Percentiles rank a stretch among this genome's conserved stretches.
These are phyloP conservation scores for Chrysanthemum lavandulifolium DNA, from an alignment of 129 eudicot species.

Conservation along the genomic window DNA sequence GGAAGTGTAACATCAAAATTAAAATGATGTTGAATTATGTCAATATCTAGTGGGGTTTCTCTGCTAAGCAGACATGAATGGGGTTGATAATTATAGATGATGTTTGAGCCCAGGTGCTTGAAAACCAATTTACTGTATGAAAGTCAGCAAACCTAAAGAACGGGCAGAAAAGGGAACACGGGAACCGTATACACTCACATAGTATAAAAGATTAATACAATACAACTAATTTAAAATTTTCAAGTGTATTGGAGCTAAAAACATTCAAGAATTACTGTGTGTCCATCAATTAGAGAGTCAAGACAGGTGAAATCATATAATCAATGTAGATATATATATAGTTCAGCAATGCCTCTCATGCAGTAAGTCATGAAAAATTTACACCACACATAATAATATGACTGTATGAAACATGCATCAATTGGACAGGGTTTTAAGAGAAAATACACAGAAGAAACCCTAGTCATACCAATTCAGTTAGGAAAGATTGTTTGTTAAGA, in stretches of 20 bases:
- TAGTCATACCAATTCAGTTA: conserved; percentile 71
- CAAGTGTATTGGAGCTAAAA: no score
- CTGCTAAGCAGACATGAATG: no score
- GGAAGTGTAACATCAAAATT: no score
- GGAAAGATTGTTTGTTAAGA: conserved; percentile 86
- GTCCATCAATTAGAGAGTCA: no score
- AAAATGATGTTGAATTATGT: no score
- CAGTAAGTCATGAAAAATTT: no score
- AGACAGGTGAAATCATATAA: no score
- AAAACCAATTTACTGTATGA: background rate
- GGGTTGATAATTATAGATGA: background rate
- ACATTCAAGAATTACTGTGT: no score
- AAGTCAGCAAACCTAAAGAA: background rate
- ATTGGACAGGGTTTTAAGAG: background rate
- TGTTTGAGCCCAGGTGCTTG: background rate
- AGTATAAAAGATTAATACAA: background rate
- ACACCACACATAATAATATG: background rate
- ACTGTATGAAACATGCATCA: conserved; percentile 16
- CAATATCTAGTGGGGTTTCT: no score
- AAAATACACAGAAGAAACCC: conserved; percentile 2
- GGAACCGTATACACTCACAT: background rate
- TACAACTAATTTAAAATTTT: background rate
- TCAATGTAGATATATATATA: no score
- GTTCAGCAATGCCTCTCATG: no score
- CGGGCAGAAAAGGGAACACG: background rate